Evolutionary conservation across 139 green algal genomes (phyloP).

Genomic region (Picochlorum sp.): DNA sequence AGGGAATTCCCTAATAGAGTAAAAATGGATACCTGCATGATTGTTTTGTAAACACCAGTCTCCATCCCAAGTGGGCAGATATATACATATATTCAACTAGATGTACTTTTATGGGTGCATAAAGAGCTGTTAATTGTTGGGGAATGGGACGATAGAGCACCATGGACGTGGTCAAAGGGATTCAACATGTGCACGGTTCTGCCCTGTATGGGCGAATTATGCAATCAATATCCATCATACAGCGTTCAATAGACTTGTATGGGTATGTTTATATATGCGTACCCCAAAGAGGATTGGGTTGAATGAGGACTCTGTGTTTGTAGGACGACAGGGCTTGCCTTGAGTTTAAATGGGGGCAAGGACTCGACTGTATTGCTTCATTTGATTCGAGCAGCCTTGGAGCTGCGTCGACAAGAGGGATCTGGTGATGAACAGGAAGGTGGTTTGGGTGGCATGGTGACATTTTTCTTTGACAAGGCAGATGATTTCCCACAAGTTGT

Average conservation of each 20-base stretch:
- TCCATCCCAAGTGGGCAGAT: no score
- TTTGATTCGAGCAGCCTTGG: conserved; percentile 50
- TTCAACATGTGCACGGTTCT: conserved; percentile 25
- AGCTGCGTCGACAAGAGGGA: background rate
- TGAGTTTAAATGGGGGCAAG: conserved; percentile 94
- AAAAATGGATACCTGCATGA: no score
- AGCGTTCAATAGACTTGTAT: conserved; percentile 35
- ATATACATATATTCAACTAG: no score
- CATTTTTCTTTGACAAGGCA: conserved; percentile 64
- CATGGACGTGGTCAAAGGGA: conserved; percentile 39
- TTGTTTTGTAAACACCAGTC: no score
- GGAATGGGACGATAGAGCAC: no score
- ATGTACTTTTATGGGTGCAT: no score
- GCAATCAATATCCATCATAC: conserved; percentile 27
- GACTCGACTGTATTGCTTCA: conserved; percentile 90
- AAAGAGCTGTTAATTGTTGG: no score
- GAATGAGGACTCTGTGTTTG: background rate
- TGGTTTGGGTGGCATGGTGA: conserved; percentile 51
- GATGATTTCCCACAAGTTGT: conserved; percentile 71
- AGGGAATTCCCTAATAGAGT: no score
- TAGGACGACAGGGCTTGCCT: conserved; percentile 53
- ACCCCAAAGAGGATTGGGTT: no score
- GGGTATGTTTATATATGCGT: background rate
- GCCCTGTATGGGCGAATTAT: conserved; percentile 28
- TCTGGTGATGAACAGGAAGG: background rate